A percentile compares a stretch with the other conserved stretches of the same genome.
These are phyloP conservation scores for Prinsepia uniflora DNA, from an alignment of 306 rosid genomes.

Conservation along the genomic window DNA sequence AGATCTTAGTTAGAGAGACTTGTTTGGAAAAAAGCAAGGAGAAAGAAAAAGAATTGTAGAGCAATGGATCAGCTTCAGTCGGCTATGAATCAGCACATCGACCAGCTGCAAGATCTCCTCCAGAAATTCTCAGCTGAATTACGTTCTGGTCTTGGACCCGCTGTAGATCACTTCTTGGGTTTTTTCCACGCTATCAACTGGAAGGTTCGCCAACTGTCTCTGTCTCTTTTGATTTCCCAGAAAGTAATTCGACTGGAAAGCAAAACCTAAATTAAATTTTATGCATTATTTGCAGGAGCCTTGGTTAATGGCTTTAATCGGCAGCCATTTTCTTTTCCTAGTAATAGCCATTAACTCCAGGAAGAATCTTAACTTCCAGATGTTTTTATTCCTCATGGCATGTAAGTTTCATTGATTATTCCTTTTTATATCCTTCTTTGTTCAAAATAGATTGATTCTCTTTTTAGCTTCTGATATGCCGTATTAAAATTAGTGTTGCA, in stretches of 20 bases:
- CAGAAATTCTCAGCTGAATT: constrained; percentile 70
- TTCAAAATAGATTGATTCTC: constrained; percentile 4
- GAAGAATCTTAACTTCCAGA: constrained; percentile 75
- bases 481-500: not conserved
- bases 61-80: constrained; percentile 65
- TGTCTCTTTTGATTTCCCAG: constrained; percentile 3
- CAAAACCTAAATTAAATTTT: not conserved
- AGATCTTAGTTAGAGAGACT: too few relatives aligned
- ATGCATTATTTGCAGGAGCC: constrained; percentile 59
- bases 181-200: constrained; percentile 91
- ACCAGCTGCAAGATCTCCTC: constrained; percentile 70
- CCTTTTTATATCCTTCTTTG: not conserved
- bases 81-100: constrained; percentile 71
- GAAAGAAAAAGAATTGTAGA: too few relatives aligned
- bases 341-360: constrained; percentile 51
- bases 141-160: constrained; percentile 67
- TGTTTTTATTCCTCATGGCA: constrained; percentile 71
- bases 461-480: not conserved
- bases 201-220: constrained; percentile 47
- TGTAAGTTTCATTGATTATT: constrained; percentile 38
- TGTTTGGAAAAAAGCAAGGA: too few relatives aligned
- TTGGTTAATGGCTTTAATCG: constrained; percentile 62
- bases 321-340: constrained; percentile 51
- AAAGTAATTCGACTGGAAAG: not conserved
- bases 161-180: constrained; percentile 67